Evolutionary conservation across 257 asterid genomes (phyloP), one percentile per base, ranked within the genome.

Genomic region (Catharanthus roseus): DNA sequence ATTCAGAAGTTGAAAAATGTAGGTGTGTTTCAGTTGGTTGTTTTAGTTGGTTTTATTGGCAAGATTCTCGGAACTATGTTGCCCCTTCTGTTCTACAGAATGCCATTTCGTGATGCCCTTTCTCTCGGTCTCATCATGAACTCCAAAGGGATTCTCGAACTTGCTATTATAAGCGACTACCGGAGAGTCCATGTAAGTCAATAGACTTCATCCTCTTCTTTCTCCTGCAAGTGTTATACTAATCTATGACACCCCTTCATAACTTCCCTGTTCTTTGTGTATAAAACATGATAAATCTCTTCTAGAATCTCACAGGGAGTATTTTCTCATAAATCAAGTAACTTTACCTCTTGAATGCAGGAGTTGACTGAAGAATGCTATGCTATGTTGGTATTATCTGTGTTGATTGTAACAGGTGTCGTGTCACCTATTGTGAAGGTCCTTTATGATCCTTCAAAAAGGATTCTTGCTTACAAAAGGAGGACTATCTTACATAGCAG

Each of bases 71-170:
- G 90, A 60, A 74, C 90, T 3, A 79, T 83, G 84, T 47, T 88
- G 73, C 95, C 90, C 12, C 92, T 85, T 74, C 67, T 89, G 3
- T 67, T 78, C 58, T 86, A 72, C 67, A 75, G 92, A 80, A 74
- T 86, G 86, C 89, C 92, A 13, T 62, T 88, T 54, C 82, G 88
- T 13, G 96, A 89, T 64, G 90, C 89, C 26, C 71, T 89, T 53
- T 86, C 96, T 76, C 82, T 89, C 15, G 92, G 90, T 34, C 82
- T 89, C 67, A 86, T 89, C 79, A 89, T 89, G 90, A 89, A 89
- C 77, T 71, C 89, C 63, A 89, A 85, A 85, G 90, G 96, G 78
- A 81, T 89, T 42, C 69, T 88, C 66, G 96, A 88, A 77, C 86
- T 88, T n/a, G 89, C 89, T 47, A 41, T 86, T 75, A 78, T 88